Percentiles rank a stretch among this genome's conserved stretches.
Evolutionary conservation across 139 green algal species (phyloP).

Genomic region (Micractinium sp.): DNA sequence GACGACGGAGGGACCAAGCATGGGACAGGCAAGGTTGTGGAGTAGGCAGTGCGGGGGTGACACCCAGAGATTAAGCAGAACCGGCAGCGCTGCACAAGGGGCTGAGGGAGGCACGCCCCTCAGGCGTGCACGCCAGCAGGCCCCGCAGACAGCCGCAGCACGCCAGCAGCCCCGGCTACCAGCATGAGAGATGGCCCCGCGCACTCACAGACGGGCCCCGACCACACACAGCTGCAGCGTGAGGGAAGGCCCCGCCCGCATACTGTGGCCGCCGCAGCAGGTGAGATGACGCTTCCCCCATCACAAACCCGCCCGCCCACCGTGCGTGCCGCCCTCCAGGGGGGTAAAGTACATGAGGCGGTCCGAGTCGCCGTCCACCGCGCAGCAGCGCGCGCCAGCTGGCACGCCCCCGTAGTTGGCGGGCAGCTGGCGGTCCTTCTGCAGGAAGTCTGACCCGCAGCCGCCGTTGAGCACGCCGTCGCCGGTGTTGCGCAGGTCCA

Average conservation of each 20-base stretch:
- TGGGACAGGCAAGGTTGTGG: too few species aligned
- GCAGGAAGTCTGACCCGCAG: slow-evolving; percentile 95
- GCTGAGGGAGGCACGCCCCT: background rate
- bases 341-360: slow-evolving; percentile 93
- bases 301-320: background rate
- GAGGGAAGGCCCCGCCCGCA: too few species aligned
- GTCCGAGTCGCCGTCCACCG: slow-evolving; percentile 96
- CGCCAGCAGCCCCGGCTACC: too few species aligned
- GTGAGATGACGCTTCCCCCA: background rate
- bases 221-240: background rate
- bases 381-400: slow-evolving; percentile 35
- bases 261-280: too few species aligned
- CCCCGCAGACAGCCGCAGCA: too few species aligned
- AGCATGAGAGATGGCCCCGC: too few species aligned
- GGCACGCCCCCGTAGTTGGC: slow-evolving; percentile 48
- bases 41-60: too few species aligned
- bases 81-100: background rate
- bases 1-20: background rate
- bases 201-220: background rate
- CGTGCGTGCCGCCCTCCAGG: background rate
- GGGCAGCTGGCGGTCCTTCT: slow-evolving; percentile 86
- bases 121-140: too few species aligned
- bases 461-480: slow-evolving; percentile 77
- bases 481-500: slow-evolving; percentile 61
- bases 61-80: too few species aligned